phyloP scores from a whole-genome alignment of 2,329 filamentous ascomycete species.

The Arthrobotrys sinensis region DNA sequence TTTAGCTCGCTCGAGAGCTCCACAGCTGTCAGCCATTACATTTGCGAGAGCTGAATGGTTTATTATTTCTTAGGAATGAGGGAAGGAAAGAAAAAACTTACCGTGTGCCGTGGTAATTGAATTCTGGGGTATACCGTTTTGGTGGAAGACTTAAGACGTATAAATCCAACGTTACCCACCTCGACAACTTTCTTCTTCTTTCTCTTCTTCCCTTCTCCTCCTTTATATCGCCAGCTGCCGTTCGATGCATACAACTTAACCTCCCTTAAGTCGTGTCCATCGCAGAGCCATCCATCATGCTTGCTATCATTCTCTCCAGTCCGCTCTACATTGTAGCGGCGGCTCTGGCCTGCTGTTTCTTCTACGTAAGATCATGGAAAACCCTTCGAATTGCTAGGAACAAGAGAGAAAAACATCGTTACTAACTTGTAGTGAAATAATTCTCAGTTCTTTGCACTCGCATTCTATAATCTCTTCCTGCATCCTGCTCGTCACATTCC shows the following conservation, averaged over 20 bases:
- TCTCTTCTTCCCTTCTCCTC: constrained; percentile 10
- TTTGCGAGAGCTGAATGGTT: constrained; percentile 2
- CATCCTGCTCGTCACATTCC: constrained; percentile 77
- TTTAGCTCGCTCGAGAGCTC: constrained; percentile 39
- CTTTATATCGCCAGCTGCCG: constrained; percentile 41
- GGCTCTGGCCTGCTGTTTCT: constrained; percentile 38
- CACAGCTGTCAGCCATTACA: constrained; percentile 41
- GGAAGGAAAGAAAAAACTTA: constrained; percentile 5
- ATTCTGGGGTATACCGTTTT: constrained; percentile 11
- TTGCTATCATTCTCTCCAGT: constrained; percentile 47
- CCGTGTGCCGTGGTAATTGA: constrained; percentile 16
- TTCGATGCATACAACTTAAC: constrained; percentile 26
- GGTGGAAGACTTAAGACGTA: constrained; percentile 3
- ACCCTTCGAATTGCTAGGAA: not conserved
- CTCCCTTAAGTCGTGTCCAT: constrained; percentile 2
- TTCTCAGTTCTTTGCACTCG: constrained; percentile 46
- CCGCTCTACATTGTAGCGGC: constrained; percentile 51
- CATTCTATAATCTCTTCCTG: constrained; percentile 74
- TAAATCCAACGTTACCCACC: constrained; percentile 37
- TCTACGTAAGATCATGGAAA: constrained; percentile 42
- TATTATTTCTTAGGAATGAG: too few species aligned
- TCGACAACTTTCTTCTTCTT: constrained; percentile 25
- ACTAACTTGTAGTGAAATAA: constrained; percentile 53
- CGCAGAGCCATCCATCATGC: constrained; percentile 23
- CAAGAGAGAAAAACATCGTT: not conserved